Percentiles rank a stretch among this genome's conserved stretches.
Conservation (phyloP, 2,329 filamentous ascomycete genomes). For the Calonectria henricotiae region DNA sequence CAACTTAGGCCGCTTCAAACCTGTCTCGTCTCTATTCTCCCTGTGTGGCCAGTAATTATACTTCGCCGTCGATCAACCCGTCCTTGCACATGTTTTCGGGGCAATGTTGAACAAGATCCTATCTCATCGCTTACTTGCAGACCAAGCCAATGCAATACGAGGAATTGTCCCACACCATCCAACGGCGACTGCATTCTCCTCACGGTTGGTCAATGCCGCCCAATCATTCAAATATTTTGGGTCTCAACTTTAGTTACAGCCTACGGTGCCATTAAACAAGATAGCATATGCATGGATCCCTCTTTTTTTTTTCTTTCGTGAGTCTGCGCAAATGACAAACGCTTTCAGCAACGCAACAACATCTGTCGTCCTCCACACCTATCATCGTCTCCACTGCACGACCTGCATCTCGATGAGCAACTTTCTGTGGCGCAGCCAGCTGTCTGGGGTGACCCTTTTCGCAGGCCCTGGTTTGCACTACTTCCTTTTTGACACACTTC, state of each 20-base stretch:
- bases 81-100: not conserved
- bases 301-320: constrained; percentile 5
- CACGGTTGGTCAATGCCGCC: constrained; percentile 36
- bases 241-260: constrained; percentile 14
- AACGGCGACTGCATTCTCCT: constrained; percentile 24
- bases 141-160: constrained; percentile 38
- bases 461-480: constrained; percentile 28
- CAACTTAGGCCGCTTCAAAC: constrained; percentile 27
- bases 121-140: constrained; percentile 25
- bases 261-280: constrained; percentile 18
- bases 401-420: constrained; percentile 31
- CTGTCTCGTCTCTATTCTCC: constrained; percentile 22
- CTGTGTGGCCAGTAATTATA: not conserved
- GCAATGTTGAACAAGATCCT: constrained; percentile 23
- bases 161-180: constrained; percentile 34
- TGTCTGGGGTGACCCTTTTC: constrained; percentile 34
- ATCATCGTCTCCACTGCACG: constrained; percentile 21
- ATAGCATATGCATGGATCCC: constrained; percentile 24
- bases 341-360: constrained; percentile 26
- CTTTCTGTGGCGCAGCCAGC: constrained; percentile 26
- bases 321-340: constrained; percentile 26
- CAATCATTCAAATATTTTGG: constrained; percentile 31
- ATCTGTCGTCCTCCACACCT: constrained; percentile 19
- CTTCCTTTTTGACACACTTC: constrained; percentile 33
- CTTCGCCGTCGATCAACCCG: constrained; percentile 6